phyloP scores from a whole-genome alignment of 345 rosid genomes.

The Populus deltoides region DNA sequence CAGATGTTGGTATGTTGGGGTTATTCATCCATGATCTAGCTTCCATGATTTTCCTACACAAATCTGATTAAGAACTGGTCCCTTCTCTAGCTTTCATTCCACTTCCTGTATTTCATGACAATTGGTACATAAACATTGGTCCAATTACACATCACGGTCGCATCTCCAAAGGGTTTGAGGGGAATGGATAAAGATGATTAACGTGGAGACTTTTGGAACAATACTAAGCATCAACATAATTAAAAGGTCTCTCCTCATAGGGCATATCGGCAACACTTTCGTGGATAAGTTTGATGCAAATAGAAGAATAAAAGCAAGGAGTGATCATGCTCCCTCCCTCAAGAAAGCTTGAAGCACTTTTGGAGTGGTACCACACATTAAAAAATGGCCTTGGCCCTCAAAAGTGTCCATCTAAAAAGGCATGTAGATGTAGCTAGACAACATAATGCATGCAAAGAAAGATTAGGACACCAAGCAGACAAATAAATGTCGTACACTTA shows the following conservation, averaged over 20 bases:
- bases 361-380: neutral
- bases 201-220: slow-evolving; percentile 2
- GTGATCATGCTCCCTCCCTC: neutral
- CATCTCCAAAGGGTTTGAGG: neutral
- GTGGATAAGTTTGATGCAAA: neutral
- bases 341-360: neutral
- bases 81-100: neutral
- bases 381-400: neutral
- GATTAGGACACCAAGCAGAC: slow-evolving; percentile 14
- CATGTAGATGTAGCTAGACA: slow-evolving; percentile 25
- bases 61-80: neutral
- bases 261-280: neutral
- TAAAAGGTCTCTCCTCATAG: neutral
- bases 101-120: neutral
- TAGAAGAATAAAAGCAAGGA: neutral
- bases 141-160: too few relatives aligned
- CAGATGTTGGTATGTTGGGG: neutral
- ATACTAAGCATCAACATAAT: neutral
- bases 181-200: neutral
- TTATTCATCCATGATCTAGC: neutral
- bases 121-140: neutral
- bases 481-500: neutral
- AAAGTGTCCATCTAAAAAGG: slow-evolving; percentile 16
- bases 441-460: slow-evolving; percentile 41
- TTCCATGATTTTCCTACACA: neutral